phyloP scores from a whole-genome alignment of 495 filamentous ascomycete genomes.

The Penicillium arizonense region DNA sequence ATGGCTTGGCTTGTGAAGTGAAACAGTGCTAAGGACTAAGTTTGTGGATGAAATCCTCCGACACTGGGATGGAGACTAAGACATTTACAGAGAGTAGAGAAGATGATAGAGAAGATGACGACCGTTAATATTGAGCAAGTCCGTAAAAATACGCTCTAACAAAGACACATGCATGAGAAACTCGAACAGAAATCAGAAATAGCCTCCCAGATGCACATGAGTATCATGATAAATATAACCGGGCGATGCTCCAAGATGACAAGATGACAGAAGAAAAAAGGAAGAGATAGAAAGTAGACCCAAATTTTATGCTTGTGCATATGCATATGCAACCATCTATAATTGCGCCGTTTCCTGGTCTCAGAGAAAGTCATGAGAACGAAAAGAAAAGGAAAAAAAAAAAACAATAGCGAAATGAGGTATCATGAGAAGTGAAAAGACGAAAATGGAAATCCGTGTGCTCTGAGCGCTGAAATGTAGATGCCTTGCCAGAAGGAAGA shows the following conservation, averaged over 20 bases:
- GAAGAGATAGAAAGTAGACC: slow-evolving; percentile 13
- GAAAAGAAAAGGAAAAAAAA: slow-evolving; percentile 10
- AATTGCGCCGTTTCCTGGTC: slow-evolving; percentile 22
- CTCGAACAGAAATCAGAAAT: slow-evolving; percentile 22
- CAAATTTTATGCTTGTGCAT: slow-evolving; percentile 16
- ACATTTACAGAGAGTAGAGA: background rate
- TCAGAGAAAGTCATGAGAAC: slow-evolving; percentile 12
- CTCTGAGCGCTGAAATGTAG: slow-evolving; percentile 6
- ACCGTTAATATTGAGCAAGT: slow-evolving; percentile 20
- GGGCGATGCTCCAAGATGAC: slow-evolving; percentile 29
- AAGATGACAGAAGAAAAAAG: slow-evolving; percentile 9
- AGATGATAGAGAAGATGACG: slow-evolving; percentile 4
- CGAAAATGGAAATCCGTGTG: background rate
- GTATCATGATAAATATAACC: slow-evolving; percentile 32
- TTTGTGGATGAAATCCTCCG: too few species aligned
- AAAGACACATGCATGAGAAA: slow-evolving; percentile 1
- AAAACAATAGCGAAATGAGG: slow-evolving; percentile 4
- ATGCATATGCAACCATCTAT: slow-evolving; percentile 25
- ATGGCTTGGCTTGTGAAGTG: too few species aligned
- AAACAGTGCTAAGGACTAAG: too few species aligned
- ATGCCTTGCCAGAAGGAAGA: slow-evolving; percentile 18
- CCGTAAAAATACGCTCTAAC: slow-evolving; percentile 11
- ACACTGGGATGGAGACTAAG: background rate
- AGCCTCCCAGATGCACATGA: slow-evolving; percentile 44
- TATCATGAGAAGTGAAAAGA: slow-evolving; percentile 16